A percentile compares a stretch with the other conserved stretches of the same genome.
Evolutionary conservation across 2,329 filamentous ascomycete genomes (phyloP).

Genomic region (Apiospora koreana): DNA sequence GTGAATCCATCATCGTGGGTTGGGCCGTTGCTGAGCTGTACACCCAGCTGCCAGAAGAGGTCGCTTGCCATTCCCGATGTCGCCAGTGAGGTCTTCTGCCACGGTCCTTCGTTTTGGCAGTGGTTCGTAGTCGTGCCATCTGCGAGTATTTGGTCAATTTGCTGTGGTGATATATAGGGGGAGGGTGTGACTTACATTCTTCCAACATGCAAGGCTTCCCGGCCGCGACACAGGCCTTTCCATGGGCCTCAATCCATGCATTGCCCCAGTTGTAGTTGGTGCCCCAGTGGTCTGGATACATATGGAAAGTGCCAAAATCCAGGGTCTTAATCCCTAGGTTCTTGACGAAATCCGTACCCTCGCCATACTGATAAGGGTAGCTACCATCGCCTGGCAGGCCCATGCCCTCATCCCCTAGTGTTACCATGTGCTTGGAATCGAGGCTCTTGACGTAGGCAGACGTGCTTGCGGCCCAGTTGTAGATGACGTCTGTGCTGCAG

Average conservation of each 20-base stretch:
- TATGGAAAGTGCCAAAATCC: conserved; percentile 51
- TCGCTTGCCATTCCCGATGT: conserved; percentile 29
- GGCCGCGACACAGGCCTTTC: conserved; percentile 38
- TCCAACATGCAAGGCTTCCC: conserved; percentile 43
- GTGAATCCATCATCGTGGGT: conserved; percentile 46
- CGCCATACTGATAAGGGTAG: conserved; percentile 52
- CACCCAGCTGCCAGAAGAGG: conserved; percentile 34
- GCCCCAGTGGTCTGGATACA: conserved; percentile 39
- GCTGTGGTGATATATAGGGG: background rate
- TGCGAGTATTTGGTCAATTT: conserved; percentile 9
- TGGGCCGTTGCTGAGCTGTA: conserved; percentile 39
- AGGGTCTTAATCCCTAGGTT: conserved; percentile 52
- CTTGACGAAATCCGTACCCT: conserved; percentile 54
- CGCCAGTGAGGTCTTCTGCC: conserved; percentile 30
- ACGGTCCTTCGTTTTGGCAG: conserved; percentile 30
- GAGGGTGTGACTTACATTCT: conserved; percentile 36
- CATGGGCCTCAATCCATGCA: conserved; percentile 38
- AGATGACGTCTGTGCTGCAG: conserved; percentile 55
- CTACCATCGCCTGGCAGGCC: conserved; percentile 48
- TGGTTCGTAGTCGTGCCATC: conserved; percentile 29
- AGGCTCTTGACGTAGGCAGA: conserved; percentile 65
- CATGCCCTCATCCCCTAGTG: conserved; percentile 59
- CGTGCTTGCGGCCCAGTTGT: conserved; percentile 58
- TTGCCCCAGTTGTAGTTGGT: conserved; percentile 34
- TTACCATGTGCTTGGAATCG: conserved; percentile 64